Conservation (phyloP, 176 grass and related monocot genomes). For the Themeda triandra region DNA sequence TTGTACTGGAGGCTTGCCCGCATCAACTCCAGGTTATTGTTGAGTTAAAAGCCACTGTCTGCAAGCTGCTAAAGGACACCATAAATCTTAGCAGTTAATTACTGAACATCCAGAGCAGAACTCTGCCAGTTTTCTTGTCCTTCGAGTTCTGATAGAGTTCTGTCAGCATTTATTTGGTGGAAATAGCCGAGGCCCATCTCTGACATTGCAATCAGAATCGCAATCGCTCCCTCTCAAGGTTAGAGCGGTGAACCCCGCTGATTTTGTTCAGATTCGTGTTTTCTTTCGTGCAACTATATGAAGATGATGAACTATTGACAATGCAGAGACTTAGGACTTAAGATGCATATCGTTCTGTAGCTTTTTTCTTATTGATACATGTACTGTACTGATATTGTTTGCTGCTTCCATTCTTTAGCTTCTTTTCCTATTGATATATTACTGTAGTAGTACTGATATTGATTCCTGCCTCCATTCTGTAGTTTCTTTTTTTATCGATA, state of each 20-base stretch:
- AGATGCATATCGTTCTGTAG: background rate
- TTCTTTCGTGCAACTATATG: background rate
- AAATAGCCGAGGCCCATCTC: background rate
- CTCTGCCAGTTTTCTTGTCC: background rate
- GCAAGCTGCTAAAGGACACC: slow-evolving; percentile 70
- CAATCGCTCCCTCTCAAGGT: background rate
- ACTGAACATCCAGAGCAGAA: background rate
- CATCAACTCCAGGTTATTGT: slow-evolving; percentile 25
- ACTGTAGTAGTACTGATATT: too few relatives aligned
- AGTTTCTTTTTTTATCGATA: background rate
- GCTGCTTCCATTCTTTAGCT: background rate
- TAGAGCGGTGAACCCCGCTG: background rate
- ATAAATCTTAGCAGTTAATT: slow-evolving; percentile 63
- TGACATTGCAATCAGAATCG: background rate
- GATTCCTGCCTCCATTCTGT: too few relatives aligned
- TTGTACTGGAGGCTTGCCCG: slow-evolving; percentile 50
- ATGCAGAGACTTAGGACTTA: background rate
- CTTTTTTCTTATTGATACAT: background rate
- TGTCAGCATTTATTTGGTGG: slow-evolving; percentile 13
- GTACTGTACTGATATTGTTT: background rate
- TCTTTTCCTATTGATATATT: too few relatives aligned
- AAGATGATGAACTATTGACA: background rate
- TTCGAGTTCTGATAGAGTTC: background rate
- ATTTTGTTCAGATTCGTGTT: background rate
- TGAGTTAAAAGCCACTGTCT: slow-evolving; percentile 55